Evolutionary conservation across 805 yeast species (phyloP).

Genomic region (Candida germanica): DNA sequence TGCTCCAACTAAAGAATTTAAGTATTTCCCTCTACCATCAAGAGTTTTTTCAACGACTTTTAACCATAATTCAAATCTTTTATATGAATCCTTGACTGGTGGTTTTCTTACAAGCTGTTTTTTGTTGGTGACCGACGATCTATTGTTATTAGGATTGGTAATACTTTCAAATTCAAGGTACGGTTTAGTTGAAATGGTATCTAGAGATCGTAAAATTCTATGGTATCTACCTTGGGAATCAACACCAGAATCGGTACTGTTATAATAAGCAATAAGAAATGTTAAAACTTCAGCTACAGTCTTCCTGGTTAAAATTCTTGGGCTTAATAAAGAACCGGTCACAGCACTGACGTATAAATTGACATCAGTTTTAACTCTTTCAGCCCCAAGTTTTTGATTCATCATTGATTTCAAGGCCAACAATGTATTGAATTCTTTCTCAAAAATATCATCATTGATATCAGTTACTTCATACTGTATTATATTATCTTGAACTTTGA

Average conservation of each 20-base stretch:
- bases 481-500: slow-evolving; percentile 50
- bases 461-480: slow-evolving; percentile 28
- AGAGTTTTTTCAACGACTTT: slow-evolving; percentile 60
- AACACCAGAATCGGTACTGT: slow-evolving; percentile 22
- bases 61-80: slow-evolving; percentile 71
- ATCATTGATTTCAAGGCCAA: slow-evolving; percentile 74
- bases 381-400: slow-evolving; percentile 62
- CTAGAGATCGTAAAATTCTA: slow-evolving; percentile 53
- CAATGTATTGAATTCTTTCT: slow-evolving; percentile 71
- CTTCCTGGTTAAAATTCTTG: slow-evolving; percentile 70
- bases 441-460: slow-evolving; percentile 52
- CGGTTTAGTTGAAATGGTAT: slow-evolving; percentile 37
- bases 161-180: slow-evolving; percentile 35
- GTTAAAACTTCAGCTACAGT: slow-evolving; percentile 75
- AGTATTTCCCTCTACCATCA: slow-evolving; percentile 77
- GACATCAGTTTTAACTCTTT: slow-evolving; percentile 47
- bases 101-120: slow-evolving; percentile 33
- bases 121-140: slow-evolving; percentile 31
- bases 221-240: slow-evolving; percentile 45
- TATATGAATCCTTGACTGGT: slow-evolving; percentile 35
- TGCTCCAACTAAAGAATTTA: slow-evolving; percentile 92
- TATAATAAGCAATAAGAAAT: slow-evolving; percentile 41
- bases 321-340: slow-evolving; percentile 70
- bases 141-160: slow-evolving; percentile 17
- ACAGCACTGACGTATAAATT: slow-evolving; percentile 53